phyloP scores from a whole-genome alignment of 257 asterid species.

The Solanum neorickii region DNA sequence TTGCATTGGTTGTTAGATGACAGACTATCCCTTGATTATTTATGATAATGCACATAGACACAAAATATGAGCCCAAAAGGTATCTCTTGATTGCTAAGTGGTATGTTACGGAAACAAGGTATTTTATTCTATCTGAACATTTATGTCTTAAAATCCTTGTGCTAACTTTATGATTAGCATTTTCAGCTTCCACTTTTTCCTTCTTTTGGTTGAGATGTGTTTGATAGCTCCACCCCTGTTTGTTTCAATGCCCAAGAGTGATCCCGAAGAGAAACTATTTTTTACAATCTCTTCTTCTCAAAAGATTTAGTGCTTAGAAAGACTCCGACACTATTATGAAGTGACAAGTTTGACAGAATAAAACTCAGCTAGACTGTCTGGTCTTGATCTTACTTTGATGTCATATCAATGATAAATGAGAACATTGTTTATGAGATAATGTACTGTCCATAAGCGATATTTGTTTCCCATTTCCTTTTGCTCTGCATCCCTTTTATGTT shows the following conservation, averaged over 20 bases:
- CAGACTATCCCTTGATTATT: not conserved
- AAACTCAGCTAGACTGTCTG: not conserved
- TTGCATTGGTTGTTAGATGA: not conserved
- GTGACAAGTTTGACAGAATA: not conserved
- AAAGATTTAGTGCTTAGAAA: not conserved
- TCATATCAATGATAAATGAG: not conserved
- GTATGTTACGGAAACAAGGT: not conserved
- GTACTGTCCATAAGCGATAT: not conserved
- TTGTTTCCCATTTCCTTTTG: not conserved
- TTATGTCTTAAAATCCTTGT: not conserved
- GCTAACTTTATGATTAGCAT: not conserved
- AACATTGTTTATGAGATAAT: not conserved
- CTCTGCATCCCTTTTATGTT: not conserved
- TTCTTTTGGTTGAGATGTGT: not conserved
- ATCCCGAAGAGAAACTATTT: not conserved
- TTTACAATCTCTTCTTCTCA: not conserved
- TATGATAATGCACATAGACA: not conserved
- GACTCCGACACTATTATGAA: not conserved
- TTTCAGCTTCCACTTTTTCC: not conserved
- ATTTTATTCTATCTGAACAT: not conserved
- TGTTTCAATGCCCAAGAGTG: not conserved
- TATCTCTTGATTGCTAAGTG: not conserved
- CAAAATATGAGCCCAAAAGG: not conserved
- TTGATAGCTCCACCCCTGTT: not conserved
- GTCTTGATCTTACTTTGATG: not conserved